phyloP scores from a whole-genome alignment of 106 monocot species.

The Narthecium ossifragum region DNA sequence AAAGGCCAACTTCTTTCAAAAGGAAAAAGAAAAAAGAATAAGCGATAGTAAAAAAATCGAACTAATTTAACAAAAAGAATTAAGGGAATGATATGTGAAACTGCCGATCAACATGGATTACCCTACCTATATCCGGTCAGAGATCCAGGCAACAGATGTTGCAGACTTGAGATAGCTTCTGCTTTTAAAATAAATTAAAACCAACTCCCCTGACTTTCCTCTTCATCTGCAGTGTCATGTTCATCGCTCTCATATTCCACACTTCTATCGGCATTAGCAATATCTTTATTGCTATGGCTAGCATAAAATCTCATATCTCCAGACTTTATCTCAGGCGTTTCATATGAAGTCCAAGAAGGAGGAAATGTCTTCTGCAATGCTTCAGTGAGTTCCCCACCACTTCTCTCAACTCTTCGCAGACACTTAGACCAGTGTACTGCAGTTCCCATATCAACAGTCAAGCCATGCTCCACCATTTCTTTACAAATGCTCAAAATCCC shows the following conservation, averaged over 20 bases:
- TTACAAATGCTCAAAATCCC: conserved; percentile 69
- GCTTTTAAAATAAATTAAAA: conserved; percentile 4
- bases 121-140: background rate
- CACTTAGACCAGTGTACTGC: conserved; percentile 90
- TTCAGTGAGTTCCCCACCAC: conserved; percentile 84
- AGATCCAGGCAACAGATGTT: background rate
- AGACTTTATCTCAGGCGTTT: conserved; percentile 10
- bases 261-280: conserved; percentile 9
- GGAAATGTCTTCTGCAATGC: conserved; percentile 86
- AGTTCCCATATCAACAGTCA: conserved; percentile 77
- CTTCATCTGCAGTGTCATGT: conserved; percentile 14
- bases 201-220: conserved; percentile 18
- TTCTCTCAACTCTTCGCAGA: conserved; percentile 75
- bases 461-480: conserved; percentile 75
- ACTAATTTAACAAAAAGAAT: background rate
- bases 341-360: conserved; percentile 74
- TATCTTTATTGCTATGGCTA: background rate
- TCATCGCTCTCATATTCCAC: background rate
- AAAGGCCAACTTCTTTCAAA: too few species aligned
- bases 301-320: conserved; percentile 6
- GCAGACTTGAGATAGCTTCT: background rate
- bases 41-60: background rate
- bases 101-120: background rate
- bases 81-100: background rate
- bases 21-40: background rate